Conservation (phyloP, 306 rosid genomes). For the Dalbergia cultrata region DNA sequence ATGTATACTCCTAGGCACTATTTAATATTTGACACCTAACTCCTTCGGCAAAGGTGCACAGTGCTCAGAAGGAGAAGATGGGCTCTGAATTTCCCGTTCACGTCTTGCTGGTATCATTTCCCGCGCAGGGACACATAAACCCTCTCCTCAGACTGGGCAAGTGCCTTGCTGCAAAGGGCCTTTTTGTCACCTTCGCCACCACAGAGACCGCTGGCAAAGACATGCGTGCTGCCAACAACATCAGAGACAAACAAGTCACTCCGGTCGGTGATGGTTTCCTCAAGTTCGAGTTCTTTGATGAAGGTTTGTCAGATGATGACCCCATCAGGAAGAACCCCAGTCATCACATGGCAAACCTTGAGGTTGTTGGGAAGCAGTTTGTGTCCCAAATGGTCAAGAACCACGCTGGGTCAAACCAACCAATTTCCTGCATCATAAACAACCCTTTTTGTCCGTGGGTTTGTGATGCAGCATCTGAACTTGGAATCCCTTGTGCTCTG, state of each 20-base stretch:
- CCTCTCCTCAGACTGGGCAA: slow-evolving; percentile 75
- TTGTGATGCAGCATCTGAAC: slow-evolving; percentile 58
- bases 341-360: slow-evolving; percentile 41
- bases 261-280: slow-evolving; percentile 67
- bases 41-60: too few relatives aligned
- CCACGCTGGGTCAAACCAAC: slow-evolving; percentile 44
- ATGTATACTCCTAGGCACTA: not conserved
- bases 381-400: slow-evolving; percentile 49
- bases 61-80: slow-evolving; percentile 33
- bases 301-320: slow-evolving; percentile 50
- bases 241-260: slow-evolving; percentile 38
- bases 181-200: slow-evolving; percentile 62
- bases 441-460: slow-evolving; percentile 81
- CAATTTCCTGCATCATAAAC: slow-evolving; percentile 66
- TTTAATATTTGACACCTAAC: not conserved
- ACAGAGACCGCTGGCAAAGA: slow-evolving; percentile 51
- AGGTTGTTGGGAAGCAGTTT: slow-evolving; percentile 45
- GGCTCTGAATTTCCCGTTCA: slow-evolving; percentile 49
- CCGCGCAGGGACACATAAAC: slow-evolving; percentile 86
- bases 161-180: slow-evolving; percentile 71
- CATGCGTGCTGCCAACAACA: slow-evolving; percentile 55
- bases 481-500: slow-evolving; percentile 57
- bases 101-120: slow-evolving; percentile 64
- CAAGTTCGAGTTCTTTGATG: slow-evolving; percentile 67
- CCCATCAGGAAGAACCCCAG: slow-evolving; percentile 32